phyloP scores from a whole-genome alignment of 148 eudicot genomes.

The Nepenthes mirabilis region DNA sequence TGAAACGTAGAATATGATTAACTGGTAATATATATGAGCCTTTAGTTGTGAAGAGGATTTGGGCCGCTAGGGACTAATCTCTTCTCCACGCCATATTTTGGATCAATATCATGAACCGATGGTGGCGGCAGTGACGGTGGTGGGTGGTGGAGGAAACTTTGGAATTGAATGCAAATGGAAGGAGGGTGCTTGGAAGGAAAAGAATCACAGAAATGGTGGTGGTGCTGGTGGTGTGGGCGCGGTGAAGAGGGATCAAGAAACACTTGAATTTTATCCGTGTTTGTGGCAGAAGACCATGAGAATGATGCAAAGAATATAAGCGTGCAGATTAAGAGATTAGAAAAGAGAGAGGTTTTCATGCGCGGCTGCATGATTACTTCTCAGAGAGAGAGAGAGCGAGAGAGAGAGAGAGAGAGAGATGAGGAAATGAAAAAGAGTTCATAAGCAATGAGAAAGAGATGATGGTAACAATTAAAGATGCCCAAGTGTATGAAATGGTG shows the following conservation, averaged over 20 bases:
- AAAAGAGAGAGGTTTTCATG: background rate
- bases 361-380: too few species aligned
- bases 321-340: background rate
- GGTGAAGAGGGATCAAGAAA: constrained; percentile 15
- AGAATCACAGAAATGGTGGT: constrained; percentile 16
- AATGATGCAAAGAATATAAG: too few species aligned
- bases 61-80: constrained; percentile 91
- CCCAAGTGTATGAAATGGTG: too few species aligned
- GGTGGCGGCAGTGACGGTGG: constrained; percentile 10
- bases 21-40: too few species aligned
- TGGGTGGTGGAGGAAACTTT: constrained; percentile 14
- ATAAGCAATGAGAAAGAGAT: too few species aligned
- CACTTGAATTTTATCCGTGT: constrained; percentile 1
- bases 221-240: constrained; percentile 11
- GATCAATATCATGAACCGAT: constrained; percentile 39
- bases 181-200: constrained; percentile 24
- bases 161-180: constrained; percentile 20
- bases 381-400: too few species aligned
- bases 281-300: background rate
- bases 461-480: too few species aligned
- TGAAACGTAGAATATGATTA: too few species aligned
- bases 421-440: too few species aligned
- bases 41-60: constrained; percentile 82
- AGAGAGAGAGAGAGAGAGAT: too few species aligned
- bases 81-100: constrained; percentile 70